Evolutionary conservation across 2,329 filamentous ascomycete species (phyloP), one percentile per base, ranked within the genome.

Genomic region (Penicillium freii): DNA sequence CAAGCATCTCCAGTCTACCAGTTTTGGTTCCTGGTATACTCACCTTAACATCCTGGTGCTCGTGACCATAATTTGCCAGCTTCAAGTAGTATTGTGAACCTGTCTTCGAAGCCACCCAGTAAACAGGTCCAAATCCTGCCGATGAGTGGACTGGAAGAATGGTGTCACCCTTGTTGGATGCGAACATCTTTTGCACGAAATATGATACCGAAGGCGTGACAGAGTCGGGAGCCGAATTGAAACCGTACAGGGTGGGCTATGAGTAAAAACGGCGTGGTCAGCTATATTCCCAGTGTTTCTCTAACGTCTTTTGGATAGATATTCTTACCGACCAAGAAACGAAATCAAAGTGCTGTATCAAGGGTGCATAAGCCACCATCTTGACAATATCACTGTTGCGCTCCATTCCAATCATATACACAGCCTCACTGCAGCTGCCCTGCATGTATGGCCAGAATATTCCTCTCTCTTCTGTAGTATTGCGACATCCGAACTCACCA

Each of bases 391-490:
- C 71, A 3, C 71, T 71, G 56, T 77, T 77, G 23, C 73, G 62
- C 58, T 74, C 71, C 50, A 72, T 63, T 1, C 85, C 84, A 58
- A 89, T 82, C 53, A 89, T 78, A 51, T 82, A 86, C 10, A 89
- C 78, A 10, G 85, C 86, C 69, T 90, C 87, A 15, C 81, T 82
- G 8, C 89, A 84, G 34, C 81, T 78, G 19, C 84, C 84, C 47
- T 68, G 69, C 64, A 73, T 66, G 33, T 63, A 71, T 1, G 66
- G 59, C 67, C 68, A 68, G 48, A 62, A 68, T 1, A 57, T 53
- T 3, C 66, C 65, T 19, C 59, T 50, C 1, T 62, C 49, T 19
- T 52, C 21, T 10, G 51, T 56, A 1, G 61, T 62, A 44, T 71
- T 69, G 0, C 69, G 66, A 56, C 64, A 66, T 4, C 67, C 71